These are phyloP conservation scores for Colletotrichum sp. DNA, from an alignment of 2,329 filamentous ascomycete genomes.

Conservation along the genomic window DNA sequence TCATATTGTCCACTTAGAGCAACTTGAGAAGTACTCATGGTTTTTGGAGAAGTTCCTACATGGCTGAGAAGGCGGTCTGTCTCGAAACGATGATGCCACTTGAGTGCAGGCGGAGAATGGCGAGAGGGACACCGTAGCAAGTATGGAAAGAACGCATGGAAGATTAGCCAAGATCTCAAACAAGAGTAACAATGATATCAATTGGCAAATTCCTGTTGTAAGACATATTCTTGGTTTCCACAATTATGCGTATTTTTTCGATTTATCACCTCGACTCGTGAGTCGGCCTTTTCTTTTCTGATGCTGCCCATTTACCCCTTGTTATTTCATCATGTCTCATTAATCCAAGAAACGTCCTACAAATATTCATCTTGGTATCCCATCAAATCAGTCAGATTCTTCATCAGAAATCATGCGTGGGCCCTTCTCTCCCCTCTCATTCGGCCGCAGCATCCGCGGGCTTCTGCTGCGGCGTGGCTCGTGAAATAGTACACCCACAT, in stretches of 20 bases:
- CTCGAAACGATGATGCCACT: background rate
- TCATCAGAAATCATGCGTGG: background rate
- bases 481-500: constrained; percentile 14
- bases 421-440: background rate
- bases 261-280: background rate
- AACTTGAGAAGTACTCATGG: constrained; percentile 31
- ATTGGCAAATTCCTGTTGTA: background rate
- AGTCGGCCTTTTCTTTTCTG: background rate
- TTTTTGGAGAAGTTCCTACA: constrained; percentile 24
- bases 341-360: background rate
- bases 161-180: background rate
- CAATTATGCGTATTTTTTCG: background rate
- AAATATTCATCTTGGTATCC: background rate
- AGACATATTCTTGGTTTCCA: background rate
- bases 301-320: background rate
- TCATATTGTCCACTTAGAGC: constrained; percentile 38
- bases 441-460: background rate
- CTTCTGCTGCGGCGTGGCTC: background rate
- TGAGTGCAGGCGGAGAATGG: background rate
- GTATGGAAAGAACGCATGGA: background rate
- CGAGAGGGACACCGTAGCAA: background rate
- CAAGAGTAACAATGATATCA: background rate
- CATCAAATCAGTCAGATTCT: background rate
- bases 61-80: background rate
- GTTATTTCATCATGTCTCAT: background rate